Base-by-base conservation (phyloP, 257 asterid species). In the Handroanthus guayacan region DNA sequence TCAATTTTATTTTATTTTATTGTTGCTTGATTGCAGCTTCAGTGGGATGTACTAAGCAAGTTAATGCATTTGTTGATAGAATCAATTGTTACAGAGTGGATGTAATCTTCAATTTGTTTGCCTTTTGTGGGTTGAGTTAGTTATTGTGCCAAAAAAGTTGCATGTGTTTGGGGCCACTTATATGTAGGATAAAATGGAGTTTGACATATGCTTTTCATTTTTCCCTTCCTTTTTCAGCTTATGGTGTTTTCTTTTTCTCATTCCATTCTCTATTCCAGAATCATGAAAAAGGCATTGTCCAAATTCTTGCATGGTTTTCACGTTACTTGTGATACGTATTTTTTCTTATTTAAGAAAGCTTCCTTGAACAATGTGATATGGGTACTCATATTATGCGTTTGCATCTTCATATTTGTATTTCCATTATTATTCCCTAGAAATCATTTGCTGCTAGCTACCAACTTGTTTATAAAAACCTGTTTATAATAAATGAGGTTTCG, bases 1-100 rank as follows among this genome's bases (percentile, higher is more conserved):
- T n/a, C 50, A 37, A 10, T 11, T 48, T 75, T 47, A 52, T 37
- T 54, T 7, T 75, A 10, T 44, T 16, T 44, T 43, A 2, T 9
- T 67, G 69, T 31, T 58, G 31, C 67, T 57, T 55, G 8, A 6
- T 14, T 62, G 78, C 62, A 60, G 51, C 57, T 7, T 73, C 47
- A 38, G 8, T 62, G 50, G 31, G 55, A 17, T 51, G 31, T 37
- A 16, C 31, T 74, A 55, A 50, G 72, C 43, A 20, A 54, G 20
- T 71, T 56, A 34, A 6, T 70, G 5, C 20, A 45, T 64, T 51
- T 75, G 44, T 69, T 67, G 75, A 37, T 45, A 48, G 14, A 47
- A 51, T 73, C 37, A 10, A 38, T 52, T 75, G n/a, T 47, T 43
- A 10, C 16, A 37, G 34, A 9, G 54, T 67, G 54, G 62, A 54